Percentiles rank a stretch among this genome's conserved stretches.
These are phyloP conservation scores for Odontarrhena argentea DNA, from an alignment of 345 rosid genomes.

Conservation along the genomic window DNA sequence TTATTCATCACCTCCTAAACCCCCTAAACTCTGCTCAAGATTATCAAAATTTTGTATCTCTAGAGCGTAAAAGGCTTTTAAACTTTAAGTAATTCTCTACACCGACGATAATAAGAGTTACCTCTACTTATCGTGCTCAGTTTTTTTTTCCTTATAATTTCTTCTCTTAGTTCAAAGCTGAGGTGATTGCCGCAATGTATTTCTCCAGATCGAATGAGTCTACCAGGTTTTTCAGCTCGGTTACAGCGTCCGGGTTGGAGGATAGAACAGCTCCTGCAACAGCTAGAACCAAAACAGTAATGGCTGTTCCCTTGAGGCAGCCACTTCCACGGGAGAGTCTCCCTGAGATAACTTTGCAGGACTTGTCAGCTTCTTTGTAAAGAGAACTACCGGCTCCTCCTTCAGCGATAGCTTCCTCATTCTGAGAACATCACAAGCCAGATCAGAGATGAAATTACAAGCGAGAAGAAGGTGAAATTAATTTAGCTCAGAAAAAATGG, in stretches of 20 bases:
- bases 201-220: constrained; percentile 32
- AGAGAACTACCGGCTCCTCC: constrained; percentile 45
- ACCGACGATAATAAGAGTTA: constrained; percentile 31
- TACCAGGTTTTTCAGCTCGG: constrained; percentile 36
- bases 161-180: constrained; percentile 32
- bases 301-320: constrained; percentile 55
- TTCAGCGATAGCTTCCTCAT: constrained; percentile 54
- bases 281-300: constrained; percentile 46
- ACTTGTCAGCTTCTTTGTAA: constrained; percentile 56
- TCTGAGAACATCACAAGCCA: constrained; percentile 42
- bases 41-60: constrained; percentile 34
- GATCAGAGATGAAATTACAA: constrained; percentile 4
- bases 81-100: constrained; percentile 33
- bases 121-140: constrained; percentile 31
- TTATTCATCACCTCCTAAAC: constrained; percentile 33
- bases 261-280: constrained; percentile 43
- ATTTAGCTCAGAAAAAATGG: neutral
- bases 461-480: neutral
- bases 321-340: constrained; percentile 52
- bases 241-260: constrained; percentile 36
- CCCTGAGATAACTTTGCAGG: constrained; percentile 53
- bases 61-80: constrained; percentile 32
- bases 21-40: constrained; percentile 31
- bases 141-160: neutral
- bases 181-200: constrained; percentile 14